Conservation (phyloP, 2,329 filamentous ascomycete genomes). For the Nigrograna mackinnonii region DNA sequence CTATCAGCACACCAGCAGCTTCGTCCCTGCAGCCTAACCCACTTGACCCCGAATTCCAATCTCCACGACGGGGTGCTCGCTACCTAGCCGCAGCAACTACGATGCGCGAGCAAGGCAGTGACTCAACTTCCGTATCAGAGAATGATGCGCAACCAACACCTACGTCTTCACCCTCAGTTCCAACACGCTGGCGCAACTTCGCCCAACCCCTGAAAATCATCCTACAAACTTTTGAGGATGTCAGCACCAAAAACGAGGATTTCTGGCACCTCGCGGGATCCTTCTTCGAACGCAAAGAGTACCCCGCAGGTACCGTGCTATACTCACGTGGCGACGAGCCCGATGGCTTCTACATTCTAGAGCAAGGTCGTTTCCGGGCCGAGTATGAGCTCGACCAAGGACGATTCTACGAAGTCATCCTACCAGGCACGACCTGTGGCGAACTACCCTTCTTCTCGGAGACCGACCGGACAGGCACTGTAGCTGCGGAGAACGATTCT, state of each 20-base stretch:
- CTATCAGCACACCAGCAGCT: slow-evolving; percentile 17
- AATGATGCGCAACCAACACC: slow-evolving; percentile 12
- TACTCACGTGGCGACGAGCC: slow-evolving; percentile 77
- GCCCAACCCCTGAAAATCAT: slow-evolving; percentile 89
- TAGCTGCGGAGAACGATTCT: slow-evolving; percentile 78
- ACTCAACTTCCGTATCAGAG: slow-evolving; percentile 12
- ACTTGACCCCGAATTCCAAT: slow-evolving; percentile 65
- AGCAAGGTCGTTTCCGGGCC: slow-evolving; percentile 83
- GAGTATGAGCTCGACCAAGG: slow-evolving; percentile 94
- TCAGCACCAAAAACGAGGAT: slow-evolving; percentile 85
- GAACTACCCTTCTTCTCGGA: slow-evolving; percentile 96
- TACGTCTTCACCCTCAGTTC: slow-evolving; percentile 5
- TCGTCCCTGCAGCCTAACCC: slow-evolving; percentile 31
- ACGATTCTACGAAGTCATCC: slow-evolving; percentile 84
- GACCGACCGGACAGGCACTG: slow-evolving; percentile 83
- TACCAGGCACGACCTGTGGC: slow-evolving; percentile 92
- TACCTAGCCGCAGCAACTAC: slow-evolving; percentile 77
- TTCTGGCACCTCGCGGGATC: slow-evolving; percentile 85
- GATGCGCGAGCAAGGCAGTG: slow-evolving; percentile 65
- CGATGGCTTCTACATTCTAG: slow-evolving; percentile 86
- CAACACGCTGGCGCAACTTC: slow-evolving; percentile 78
- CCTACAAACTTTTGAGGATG: slow-evolving; percentile 90
- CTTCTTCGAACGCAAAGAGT: slow-evolving; percentile 75
- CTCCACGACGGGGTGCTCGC: slow-evolving; percentile 78
- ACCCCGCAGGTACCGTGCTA: slow-evolving; percentile 70